phyloP scores from a whole-genome alignment of 2,329 filamentous ascomycete species.

The Xylaria sp. region DNA sequence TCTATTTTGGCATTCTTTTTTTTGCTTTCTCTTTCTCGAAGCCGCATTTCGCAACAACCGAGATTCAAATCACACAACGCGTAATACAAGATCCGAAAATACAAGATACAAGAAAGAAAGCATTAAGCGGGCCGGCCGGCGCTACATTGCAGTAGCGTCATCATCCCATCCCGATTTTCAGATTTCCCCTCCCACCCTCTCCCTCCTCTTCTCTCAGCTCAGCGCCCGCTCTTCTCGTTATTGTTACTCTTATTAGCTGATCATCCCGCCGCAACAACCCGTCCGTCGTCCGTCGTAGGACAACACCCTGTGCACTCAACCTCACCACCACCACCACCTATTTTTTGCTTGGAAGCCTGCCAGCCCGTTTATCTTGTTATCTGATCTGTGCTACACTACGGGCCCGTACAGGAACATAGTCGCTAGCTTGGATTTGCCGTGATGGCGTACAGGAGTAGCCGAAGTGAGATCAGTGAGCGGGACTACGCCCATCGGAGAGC shows the following conservation, averaged over 20 bases:
- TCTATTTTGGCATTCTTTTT: not conserved
- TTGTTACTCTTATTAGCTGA: not conserved
- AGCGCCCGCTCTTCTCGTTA: slow-evolving; percentile 15
- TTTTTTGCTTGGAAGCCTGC: not conserved
- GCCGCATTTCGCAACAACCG: not conserved
- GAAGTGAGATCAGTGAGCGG: slow-evolving; percentile 59
- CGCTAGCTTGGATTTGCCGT: slow-evolving; percentile 21
- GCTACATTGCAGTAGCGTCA: slow-evolving; percentile 33
- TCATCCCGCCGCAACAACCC: slow-evolving; percentile 28
- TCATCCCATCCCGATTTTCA: slow-evolving; percentile 23
- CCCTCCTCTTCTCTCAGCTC: slow-evolving; percentile 20
- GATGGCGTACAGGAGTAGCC: slow-evolving; percentile 47
- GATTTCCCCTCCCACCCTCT: slow-evolving; percentile 16
- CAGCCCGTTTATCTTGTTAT: not conserved
- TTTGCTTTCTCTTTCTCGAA: not conserved
- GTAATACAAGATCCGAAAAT: not conserved
- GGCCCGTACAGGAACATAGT: not conserved
- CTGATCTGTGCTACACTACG: not conserved
- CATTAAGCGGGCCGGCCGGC: slow-evolving; percentile 18
- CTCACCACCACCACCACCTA: not conserved
- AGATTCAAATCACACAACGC: not conserved
- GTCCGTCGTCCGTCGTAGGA: slow-evolving; percentile 10
- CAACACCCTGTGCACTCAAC: slow-evolving; percentile 4
- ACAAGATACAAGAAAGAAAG: not conserved
- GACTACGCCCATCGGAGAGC: slow-evolving; percentile 54